Evolutionary conservation across 2,329 filamentous ascomycete genomes (phyloP).

Genomic region (Coniella lustricola): DNA sequence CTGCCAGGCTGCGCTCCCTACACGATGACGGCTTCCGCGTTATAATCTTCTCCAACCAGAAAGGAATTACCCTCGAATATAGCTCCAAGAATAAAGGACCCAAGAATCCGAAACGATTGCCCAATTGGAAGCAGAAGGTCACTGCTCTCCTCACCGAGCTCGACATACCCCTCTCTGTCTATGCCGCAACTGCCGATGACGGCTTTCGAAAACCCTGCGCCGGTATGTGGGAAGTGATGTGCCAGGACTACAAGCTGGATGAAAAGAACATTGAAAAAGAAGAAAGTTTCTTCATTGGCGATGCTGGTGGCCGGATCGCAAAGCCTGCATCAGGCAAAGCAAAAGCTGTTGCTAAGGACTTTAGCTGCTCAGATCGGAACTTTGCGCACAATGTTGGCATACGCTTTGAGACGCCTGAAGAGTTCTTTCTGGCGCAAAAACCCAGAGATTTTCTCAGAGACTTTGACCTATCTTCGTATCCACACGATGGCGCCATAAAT

Average conservation of each 20-base stretch:
- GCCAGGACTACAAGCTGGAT: conserved; percentile 52
- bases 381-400: conserved; percentile 82
- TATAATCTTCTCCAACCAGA: conserved; percentile 84
- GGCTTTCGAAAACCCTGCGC: conserved; percentile 77
- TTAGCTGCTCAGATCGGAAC: conserved; percentile 64
- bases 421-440: conserved; percentile 71
- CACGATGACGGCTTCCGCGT: conserved; percentile 62
- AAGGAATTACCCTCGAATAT: conserved; percentile 66
- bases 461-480: conserved; percentile 63
- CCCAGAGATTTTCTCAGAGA: conserved; percentile 58
- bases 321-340: conserved; percentile 21
- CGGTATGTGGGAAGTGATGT: conserved; percentile 75
- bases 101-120: conserved; percentile 56
- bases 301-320: conserved; percentile 58
- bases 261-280: conserved; percentile 58
- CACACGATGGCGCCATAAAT: conserved; percentile 24
- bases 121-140: conserved; percentile 78
- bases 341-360: conserved; percentile 42
- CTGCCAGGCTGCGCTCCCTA: conserved; percentile 57
- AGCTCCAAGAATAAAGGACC: conserved; percentile 59
- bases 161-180: conserved; percentile 70
- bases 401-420: conserved; percentile 78
- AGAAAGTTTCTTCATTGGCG: conserved; percentile 79
- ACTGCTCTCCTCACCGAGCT: conserved; percentile 61
- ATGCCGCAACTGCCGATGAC: conserved; percentile 80